phyloP scores from a whole-genome alignment of 257 asterid species.

The Solanum megistacrolobum region DNA sequence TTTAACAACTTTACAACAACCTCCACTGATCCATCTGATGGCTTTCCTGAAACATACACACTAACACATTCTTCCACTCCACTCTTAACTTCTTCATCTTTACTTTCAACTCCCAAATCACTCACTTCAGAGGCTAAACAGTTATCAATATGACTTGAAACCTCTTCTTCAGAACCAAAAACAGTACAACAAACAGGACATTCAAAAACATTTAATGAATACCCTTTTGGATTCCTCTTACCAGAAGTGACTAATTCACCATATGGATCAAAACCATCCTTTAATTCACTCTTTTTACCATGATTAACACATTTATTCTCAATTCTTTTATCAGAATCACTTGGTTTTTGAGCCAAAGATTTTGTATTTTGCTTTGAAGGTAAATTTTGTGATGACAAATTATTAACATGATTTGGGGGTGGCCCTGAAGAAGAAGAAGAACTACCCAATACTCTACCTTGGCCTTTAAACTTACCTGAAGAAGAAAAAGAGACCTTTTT shows the following conservation, averaged over 20 bases:
- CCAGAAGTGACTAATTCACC: slow-evolving; percentile 65
- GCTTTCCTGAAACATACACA: slow-evolving; percentile 58
- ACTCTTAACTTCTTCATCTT: slow-evolving; percentile 4
- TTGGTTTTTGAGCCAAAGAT: slow-evolving; percentile 18
- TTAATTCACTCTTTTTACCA: slow-evolving; percentile 3
- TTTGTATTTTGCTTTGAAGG: slow-evolving; percentile 3
- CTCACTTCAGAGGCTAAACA: slow-evolving; percentile 38
- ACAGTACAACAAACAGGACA: slow-evolving; percentile 78
- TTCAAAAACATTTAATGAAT: slow-evolving; percentile 56
- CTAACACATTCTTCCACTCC: slow-evolving; percentile 47
- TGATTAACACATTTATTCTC: slow-evolving; percentile 16
- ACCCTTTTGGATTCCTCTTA: slow-evolving; percentile 69
- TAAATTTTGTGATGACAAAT: slow-evolving; percentile 14
- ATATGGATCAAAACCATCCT: slow-evolving; percentile 69
- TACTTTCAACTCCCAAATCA: slow-evolving; percentile 10
- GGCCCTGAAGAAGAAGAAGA: slow-evolving; percentile 32
- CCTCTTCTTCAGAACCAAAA: slow-evolving; percentile 68
- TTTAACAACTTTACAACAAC: slow-evolving; percentile 53
- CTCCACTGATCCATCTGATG: slow-evolving; percentile 52
- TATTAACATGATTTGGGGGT: slow-evolving; percentile 10
- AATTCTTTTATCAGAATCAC: slow-evolving; percentile 15
- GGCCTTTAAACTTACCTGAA: slow-evolving; percentile 85
- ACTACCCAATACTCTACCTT: slow-evolving; percentile 74
- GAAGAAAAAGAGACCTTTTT: slow-evolving; percentile 72
- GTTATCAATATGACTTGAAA: slow-evolving; percentile 56